Evolutionary conservation across 495 filamentous ascomycete species (phyloP).

Genomic region (Thermothielavioides terrestris): DNA sequence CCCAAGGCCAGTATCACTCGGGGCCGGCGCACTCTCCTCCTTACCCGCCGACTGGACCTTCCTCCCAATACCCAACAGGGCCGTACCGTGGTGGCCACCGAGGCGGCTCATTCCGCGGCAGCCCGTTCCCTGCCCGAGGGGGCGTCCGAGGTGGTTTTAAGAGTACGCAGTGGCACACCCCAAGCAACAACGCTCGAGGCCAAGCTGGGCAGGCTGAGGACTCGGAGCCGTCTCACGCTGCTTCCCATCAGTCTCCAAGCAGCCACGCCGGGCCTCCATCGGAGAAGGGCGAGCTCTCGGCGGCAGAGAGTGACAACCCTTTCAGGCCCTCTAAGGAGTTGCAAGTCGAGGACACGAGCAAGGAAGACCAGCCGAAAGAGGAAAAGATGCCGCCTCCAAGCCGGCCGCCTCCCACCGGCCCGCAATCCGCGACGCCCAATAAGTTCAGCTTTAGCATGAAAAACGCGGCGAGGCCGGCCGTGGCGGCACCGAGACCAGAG

Average conservation of each 20-base stretch:
- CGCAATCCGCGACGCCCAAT: constrained; percentile 43
- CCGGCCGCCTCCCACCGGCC: constrained; percentile 41
- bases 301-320: constrained; percentile 51
- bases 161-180: constrained; percentile 26
- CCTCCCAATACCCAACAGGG: constrained; percentile 44
- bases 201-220: constrained; percentile 20
- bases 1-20: constrained; percentile 35
- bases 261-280: constrained; percentile 26
- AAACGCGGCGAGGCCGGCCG: constrained; percentile 49
- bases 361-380: constrained; percentile 36
- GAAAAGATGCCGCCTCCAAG: constrained; percentile 33
- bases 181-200: constrained; percentile 5
- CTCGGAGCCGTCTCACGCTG: constrained; percentile 24
- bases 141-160: constrained; percentile 31
- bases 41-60: constrained; percentile 38
- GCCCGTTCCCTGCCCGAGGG: constrained; percentile 27
- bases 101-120: constrained; percentile 34
- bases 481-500: constrained; percentile 58
- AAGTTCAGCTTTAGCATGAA: constrained; percentile 90
- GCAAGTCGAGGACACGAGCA: constrained; percentile 53
- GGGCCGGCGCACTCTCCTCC: constrained; percentile 41
- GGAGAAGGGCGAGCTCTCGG: constrained; percentile 19
- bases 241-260: constrained; percentile 39
- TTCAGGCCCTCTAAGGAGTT: constrained; percentile 55
- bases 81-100: constrained; percentile 47